A percentile compares a stretch with the other conserved stretches of the same genome.
phyloP scores from a whole-genome alignment of 2,329 filamentous ascomycete species.

The Penicillium sp. region DNA sequence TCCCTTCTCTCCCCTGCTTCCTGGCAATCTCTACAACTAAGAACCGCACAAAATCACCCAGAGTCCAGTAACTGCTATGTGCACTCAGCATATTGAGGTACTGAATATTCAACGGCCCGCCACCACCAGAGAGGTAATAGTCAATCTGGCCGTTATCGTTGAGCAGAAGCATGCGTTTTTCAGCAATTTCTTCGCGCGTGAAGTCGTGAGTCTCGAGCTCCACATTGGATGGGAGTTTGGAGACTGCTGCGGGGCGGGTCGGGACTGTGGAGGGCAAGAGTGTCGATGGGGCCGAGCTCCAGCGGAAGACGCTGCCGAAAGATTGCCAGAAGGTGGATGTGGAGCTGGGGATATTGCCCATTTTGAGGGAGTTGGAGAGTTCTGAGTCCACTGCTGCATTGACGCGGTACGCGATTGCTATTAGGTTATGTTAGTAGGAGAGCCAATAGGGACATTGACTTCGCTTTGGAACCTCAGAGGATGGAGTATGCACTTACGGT shows the following conservation, averaged over 20 bases:
- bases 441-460: background rate
- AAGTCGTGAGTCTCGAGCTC: conserved; percentile 97
- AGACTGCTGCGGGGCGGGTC: conserved; percentile 56
- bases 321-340: conserved; percentile 64
- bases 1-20: conserved; percentile 63
- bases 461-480: background rate
- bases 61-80: conserved; percentile 91
- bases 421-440: conserved; percentile 50
- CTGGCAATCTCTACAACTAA: conserved; percentile 85
- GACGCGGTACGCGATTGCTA: conserved; percentile 81
- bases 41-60: conserved; percentile 84
- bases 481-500: conserved; percentile 45
- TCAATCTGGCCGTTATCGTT: conserved; percentile 98
- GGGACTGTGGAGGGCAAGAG: conserved; percentile 65
- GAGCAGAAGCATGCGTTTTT: conserved; percentile 79
- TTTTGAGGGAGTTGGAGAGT: conserved; percentile 74
- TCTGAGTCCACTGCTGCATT: conserved; percentile 83
- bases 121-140: conserved; percentile 78
- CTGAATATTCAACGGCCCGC: conserved; percentile 87
- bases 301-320: conserved; percentile 62
- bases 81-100: conserved; percentile 97
- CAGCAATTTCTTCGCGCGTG: conserved; percentile 83
- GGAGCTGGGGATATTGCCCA: conserved; percentile 74
- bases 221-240: conserved; percentile 67
- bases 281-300: conserved; percentile 48